Percentiles rank a stretch among this genome's conserved stretches.
Conservation (phyloP, 2,329 filamentous ascomycete species). For the Thelonectria blattea region DNA sequence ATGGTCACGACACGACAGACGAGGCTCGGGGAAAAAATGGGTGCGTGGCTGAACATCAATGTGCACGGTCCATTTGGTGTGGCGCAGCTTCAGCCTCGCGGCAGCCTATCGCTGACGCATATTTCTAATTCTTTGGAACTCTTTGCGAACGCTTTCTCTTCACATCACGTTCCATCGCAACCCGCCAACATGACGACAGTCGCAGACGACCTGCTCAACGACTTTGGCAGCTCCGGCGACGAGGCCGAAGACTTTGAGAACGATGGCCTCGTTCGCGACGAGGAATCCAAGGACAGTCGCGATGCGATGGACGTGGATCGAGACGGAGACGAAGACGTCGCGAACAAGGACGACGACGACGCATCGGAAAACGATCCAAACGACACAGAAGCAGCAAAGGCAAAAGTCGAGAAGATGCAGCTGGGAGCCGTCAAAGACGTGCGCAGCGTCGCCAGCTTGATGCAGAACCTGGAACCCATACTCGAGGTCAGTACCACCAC, state of each 20-base stretch:
- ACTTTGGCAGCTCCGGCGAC: slow-evolving; percentile 69
- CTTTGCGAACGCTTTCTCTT: slow-evolving; percentile 24
- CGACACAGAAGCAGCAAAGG: slow-evolving; percentile 73
- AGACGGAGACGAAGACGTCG: slow-evolving; percentile 49
- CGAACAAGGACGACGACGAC: slow-evolving; percentile 58
- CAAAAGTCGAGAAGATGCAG: slow-evolving; percentile 83
- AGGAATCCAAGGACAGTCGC: slow-evolving; percentile 52
- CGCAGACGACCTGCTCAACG: slow-evolving; percentile 89
- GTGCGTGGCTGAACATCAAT: slow-evolving; percentile 21
- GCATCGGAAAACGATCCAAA: slow-evolving; percentile 53
- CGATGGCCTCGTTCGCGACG: slow-evolving; percentile 52
- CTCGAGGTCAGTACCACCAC: slow-evolving; percentile 71
- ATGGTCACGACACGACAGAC: slow-evolving; percentile 31
- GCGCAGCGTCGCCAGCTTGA: slow-evolving; percentile 77
- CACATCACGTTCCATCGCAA: slow-evolving; percentile 4
- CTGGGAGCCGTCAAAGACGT: slow-evolving; percentile 77
- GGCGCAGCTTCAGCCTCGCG: slow-evolving; percentile 39
- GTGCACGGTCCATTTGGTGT: slow-evolving; percentile 27
- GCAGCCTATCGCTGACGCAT: slow-evolving; percentile 33
- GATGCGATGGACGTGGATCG: slow-evolving; percentile 57
- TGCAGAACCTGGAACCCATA: slow-evolving; percentile 81
- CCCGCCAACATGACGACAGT: slow-evolving; percentile 76
- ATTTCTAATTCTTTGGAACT: slow-evolving; percentile 26
- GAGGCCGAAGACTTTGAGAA: slow-evolving; percentile 70
- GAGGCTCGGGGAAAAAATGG: slow-evolving; percentile 39